Conservation (phyloP, 768 basidiomycete genomes). For the Mycena filopes region DNA sequence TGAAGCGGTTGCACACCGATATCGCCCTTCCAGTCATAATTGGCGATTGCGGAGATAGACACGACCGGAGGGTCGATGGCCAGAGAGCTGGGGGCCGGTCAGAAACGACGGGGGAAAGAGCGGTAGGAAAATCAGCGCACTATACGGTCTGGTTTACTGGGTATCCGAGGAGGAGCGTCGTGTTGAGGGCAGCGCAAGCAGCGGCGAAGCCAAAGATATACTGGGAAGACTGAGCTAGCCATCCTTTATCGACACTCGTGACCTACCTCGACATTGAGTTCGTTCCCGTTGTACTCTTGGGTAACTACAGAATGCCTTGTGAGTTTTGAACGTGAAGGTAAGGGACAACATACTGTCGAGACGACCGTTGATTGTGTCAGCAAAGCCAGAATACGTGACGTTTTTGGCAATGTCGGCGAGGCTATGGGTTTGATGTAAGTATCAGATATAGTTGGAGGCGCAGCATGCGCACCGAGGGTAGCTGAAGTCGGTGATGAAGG, state of each 20-base stretch:
- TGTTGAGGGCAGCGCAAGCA: conserved; percentile 5
- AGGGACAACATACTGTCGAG: background rate
- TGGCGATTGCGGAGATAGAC: conserved; percentile 1
- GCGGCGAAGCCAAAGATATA: conserved; percentile 15
- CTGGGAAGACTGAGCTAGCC: background rate
- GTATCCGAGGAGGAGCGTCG: conserved; percentile 5
- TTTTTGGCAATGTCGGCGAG: conserved; percentile 5
- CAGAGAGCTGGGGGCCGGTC: background rate
- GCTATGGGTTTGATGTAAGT: background rate
- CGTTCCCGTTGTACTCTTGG: conserved; percentile 13
- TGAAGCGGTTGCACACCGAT: conserved; percentile 7
- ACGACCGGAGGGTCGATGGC: conserved; percentile 9
- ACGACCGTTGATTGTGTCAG: conserved; percentile 4
- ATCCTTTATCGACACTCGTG: background rate
- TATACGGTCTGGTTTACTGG: conserved; percentile 5
- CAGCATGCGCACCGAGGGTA: background rate
- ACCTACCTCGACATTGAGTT: conserved; percentile 16
- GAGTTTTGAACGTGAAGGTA: background rate
- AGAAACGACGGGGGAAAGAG: background rate
- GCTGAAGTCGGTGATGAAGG: conserved; percentile 7
- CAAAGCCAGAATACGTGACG: conserved; percentile 2
- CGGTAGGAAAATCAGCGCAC: background rate
- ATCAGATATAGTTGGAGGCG: background rate
- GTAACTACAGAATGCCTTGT: background rate
- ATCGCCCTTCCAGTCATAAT: conserved; percentile 16